phyloP scores from a whole-genome alignment of 2,329 filamentous ascomycete species.

The Conoideocrella luteorostrata region DNA sequence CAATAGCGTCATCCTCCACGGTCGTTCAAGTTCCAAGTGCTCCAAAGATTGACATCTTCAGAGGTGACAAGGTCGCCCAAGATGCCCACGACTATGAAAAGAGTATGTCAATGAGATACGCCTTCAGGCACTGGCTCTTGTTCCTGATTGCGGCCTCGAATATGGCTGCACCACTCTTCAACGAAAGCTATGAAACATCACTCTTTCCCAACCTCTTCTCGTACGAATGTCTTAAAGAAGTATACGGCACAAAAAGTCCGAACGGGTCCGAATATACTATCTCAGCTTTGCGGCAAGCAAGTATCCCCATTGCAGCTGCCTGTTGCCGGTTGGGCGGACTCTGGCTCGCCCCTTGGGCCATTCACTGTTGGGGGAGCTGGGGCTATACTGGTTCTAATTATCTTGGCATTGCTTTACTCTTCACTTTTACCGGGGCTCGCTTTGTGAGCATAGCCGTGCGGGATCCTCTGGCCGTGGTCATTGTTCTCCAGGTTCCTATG shows the following conservation, averaged over 20 bases:
- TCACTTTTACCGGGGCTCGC: slow-evolving; percentile 29
- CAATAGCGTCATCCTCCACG: not conserved
- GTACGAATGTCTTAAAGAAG: slow-evolving; percentile 6
- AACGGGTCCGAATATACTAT: slow-evolving; percentile 1
- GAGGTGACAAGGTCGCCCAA: slow-evolving; percentile 10
- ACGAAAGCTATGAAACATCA: slow-evolving; percentile 26
- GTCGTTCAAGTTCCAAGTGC: not conserved
- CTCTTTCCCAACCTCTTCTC: slow-evolving; percentile 18
- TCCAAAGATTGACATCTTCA: slow-evolving; percentile 8
- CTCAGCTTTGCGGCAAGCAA: slow-evolving; percentile 10
- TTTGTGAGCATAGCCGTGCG: slow-evolving; percentile 14
- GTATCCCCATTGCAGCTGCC: slow-evolving; percentile 11
- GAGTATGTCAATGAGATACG: slow-evolving; percentile 12
- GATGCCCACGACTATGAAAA: slow-evolving; percentile 11
- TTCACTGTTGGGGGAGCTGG: slow-evolving; percentile 9
- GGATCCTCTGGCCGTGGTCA: not conserved
- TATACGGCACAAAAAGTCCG: slow-evolving; percentile 4
- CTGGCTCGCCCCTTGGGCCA: slow-evolving; percentile 9
- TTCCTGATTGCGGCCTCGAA: slow-evolving; percentile 14
- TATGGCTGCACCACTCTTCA: slow-evolving; percentile 24
- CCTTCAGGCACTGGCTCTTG: slow-evolving; percentile 11
- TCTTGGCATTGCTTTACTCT: slow-evolving; percentile 22
- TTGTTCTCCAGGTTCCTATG: not conserved
- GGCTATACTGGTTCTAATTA: no score
- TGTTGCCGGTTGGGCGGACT: slow-evolving; percentile 13